Base-by-base conservation (phyloP, 495 filamentous ascomycete species). In the Chaetomium cochliodes region DNA sequence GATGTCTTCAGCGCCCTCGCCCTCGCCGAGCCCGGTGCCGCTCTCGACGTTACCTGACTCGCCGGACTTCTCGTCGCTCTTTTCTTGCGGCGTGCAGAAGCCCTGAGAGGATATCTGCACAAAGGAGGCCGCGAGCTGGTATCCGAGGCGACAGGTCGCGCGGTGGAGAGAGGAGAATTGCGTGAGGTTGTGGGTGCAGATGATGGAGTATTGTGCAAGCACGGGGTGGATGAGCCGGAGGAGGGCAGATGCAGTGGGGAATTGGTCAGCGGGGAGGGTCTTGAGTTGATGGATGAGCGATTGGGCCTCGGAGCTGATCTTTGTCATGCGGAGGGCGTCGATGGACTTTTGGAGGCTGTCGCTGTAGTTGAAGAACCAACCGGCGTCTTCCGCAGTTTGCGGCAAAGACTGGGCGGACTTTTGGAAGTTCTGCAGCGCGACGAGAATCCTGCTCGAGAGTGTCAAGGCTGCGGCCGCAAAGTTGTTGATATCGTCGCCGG, bases 1-100 rank as follows among this genome's bases (percentile, higher is more conserved):
- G 61, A 99, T 97, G 78, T 99, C 93, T 71, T 98, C 92, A 2
- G 88, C 92, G 26, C 92, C 96, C 70, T 97, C 90, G 15, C 93
- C 93, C 62, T 97, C 93, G 33, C 94, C 96, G n/a, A 99, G 85
- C 26, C 96, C 96, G 5, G 93, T 98, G n/a, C 96, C 96, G 56
- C 82, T 85, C 74, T 99, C 93, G 47, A 96, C 80, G 67, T 93
- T 86, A 7, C 91, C 90, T 20, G 84, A 81, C 65, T 88, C 84
- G 42, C 85, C 83, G 26, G 84, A 80, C 54, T 88, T 85, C 6
- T 84, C 80, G 44, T 85, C 84, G 20, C 87, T 89, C 57, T 89
- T 86, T 68, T 97, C 92, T 18, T 85, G 78, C 3, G 96, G 96
- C 30, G 85, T 89, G 73, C 96, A 99, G 80, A 97, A 97, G 12